Evolutionary conservation across 1,284 basidiomycete species (phyloP), one percentile per base, ranked within the genome.

Genomic region (Cutaneotrichosporon arboriforme): DNA sequence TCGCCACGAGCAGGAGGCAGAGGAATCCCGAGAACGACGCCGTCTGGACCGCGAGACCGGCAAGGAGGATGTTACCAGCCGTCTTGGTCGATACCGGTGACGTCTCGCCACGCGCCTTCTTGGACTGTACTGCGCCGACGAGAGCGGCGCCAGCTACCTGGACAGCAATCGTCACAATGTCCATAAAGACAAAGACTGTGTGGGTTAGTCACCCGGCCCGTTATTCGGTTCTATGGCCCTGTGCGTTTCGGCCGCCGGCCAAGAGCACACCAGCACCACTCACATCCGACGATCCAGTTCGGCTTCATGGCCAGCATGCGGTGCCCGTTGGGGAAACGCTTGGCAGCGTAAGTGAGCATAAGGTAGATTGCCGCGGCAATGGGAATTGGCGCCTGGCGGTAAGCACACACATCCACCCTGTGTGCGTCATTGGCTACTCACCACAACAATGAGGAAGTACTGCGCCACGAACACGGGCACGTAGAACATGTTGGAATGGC

Each of bases 401-500:
- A 26, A 50, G 49, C 22, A 20, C 13, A 10, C 8, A 14, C 22
- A 26, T 3, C 26, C 15, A 13, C 43, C 21, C 22, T 33, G 20
- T 14, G 21, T 20, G 46, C 36, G 21, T 20, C 17, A 20, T 5
- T 12, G 42, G 26, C 26, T 7, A 71, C 72, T 60, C 47, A 73
- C 72, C 46, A 69, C 65, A 21, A 77, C 76, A 51, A 77, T 76
- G 46, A 77, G 60, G 42, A 77, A 76, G 62, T 76, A 76, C 46
- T 76, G 69, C 12, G 59, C 62, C 8, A 68, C 59, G 34, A 69
- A 67, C 4, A 58, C 52, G 21, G 47, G 35, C 12, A 55, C 49
- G 8, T 66, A 47, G 44, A 61, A 70, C 17, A 64, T 62, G 35
- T 59, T 51, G 26, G 47, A 38, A 36, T 63, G 51, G n/a, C 61